phyloP scores from a whole-genome alignment of 208 protist species.

The Porcisia hertigi region DNA sequence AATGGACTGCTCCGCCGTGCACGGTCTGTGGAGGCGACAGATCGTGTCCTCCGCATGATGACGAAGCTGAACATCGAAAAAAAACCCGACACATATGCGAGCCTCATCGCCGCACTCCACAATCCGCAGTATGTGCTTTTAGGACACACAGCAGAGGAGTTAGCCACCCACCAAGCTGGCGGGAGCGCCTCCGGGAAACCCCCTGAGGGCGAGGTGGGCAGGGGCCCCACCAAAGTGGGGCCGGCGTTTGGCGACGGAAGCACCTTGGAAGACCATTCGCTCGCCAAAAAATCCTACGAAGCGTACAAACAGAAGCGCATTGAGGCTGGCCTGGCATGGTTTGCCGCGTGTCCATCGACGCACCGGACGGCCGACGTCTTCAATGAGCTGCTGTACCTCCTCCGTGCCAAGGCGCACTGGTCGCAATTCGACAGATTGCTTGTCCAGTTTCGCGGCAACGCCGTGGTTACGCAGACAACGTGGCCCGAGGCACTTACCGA shows the following conservation, averaged over 20 bases:
- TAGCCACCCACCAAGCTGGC: slow-evolving; percentile 10
- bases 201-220: not conserved
- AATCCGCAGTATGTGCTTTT: slow-evolving; percentile 64
- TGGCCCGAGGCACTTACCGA: slow-evolving; percentile 2
- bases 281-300: slow-evolving; percentile 47
- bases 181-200: not conserved
- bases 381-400: slow-evolving; percentile 79
- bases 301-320: slow-evolving; percentile 59
- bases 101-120: slow-evolving; percentile 68
- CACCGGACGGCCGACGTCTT: slow-evolving; percentile 59
- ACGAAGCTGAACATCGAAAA: slow-evolving; percentile 45
- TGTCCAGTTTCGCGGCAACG: slow-evolving; percentile 62
- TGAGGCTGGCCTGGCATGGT: slow-evolving; percentile 53
- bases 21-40: slow-evolving; percentile 36
- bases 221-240: not conserved
- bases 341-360: slow-evolving; percentile 43
- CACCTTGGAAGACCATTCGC: not conserved
- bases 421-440: slow-evolving; percentile 54
- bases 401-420: slow-evolving; percentile 49
- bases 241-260: not conserved
- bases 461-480: slow-evolving; percentile 13
- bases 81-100: slow-evolving; percentile 52
- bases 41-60: slow-evolving; percentile 69
- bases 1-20: slow-evolving; percentile 62
- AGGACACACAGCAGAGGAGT: slow-evolving; percentile 30